These are phyloP conservation scores for Plasmodium vivax DNA, from an alignment of 169 alveolate species.

Conservation along the genomic window DNA sequence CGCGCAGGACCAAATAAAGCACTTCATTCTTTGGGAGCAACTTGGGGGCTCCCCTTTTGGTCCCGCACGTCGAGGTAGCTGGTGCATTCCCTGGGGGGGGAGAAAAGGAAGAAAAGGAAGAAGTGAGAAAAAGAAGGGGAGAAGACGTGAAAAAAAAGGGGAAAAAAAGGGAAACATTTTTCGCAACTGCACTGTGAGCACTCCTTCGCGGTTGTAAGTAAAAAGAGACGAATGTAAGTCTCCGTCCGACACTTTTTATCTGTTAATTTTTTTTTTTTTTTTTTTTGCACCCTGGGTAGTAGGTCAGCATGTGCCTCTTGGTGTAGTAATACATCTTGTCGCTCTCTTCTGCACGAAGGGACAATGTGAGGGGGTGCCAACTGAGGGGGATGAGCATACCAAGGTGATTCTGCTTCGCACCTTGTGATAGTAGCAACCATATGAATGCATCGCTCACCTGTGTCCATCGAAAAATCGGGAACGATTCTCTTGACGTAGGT, in stretches of 20 bases:
- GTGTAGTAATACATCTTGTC: slow-evolving; percentile 56
- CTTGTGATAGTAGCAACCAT: not conserved
- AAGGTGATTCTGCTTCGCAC: not conserved
- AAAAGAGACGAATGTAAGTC: not conserved
- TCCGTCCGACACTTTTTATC: not conserved
- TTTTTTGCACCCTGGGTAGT: slow-evolving; percentile 55
- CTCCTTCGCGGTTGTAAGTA: not conserved
- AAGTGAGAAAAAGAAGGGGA: no score
- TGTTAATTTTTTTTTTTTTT: not conserved
- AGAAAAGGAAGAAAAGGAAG: not conserved
- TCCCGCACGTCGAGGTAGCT: slow-evolving; percentile 22
- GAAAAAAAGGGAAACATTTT: not conserved
- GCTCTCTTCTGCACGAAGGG: slow-evolving; percentile 22
- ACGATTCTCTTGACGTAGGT: slow-evolving; percentile 22
- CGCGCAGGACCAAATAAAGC: not conserved
- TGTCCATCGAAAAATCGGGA: slow-evolving; percentile 12
- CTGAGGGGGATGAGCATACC: not conserved
- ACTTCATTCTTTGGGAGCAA: not conserved
- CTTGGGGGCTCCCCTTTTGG: not conserved
- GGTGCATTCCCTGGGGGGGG: slow-evolving; percentile 27
- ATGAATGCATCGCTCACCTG: slow-evolving; percentile 1
- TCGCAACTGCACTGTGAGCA: not conserved
- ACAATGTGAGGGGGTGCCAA: not conserved
- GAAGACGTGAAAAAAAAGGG: no score
- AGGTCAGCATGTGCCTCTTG: slow-evolving; percentile 47